Evolutionary conservation across 75 land plant species (phyloP), one percentile per base, ranked within the genome.

Genomic region (Sequoiadendron giganteum): DNA sequence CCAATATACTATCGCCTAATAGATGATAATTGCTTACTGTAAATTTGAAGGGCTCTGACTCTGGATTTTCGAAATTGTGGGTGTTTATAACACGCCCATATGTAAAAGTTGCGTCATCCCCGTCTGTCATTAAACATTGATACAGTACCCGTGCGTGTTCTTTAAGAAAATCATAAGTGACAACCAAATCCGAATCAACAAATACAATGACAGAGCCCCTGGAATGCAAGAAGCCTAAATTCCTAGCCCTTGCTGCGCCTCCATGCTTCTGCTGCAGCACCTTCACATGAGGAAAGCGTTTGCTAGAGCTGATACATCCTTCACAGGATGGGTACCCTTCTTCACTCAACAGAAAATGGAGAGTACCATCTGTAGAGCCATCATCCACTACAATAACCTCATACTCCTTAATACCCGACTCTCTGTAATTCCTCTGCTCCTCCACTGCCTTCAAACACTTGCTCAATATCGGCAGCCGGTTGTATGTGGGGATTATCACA

Each of bases 61-160:
- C 18, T 21, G 90, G 90, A 36, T 89, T 83, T 32, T 90, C 86
- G 85, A 90, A 90, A 84, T 90, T 90, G 47, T 85, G 43, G 61
- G 90, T 90, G 88, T 90, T 90, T 25, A 90, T 76, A 72, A 90
- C 90, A 45, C 90, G 89, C 15, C 90, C 90, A 52, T 90, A 90
- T 10, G 90, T 90, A 76, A 90, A 90, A 83, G 86, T 79, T 39
- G 56, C 36, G 43, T 84, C 90, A 88, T 90, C 90, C 9, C 90
- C 90, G 88, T 84, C 54, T 65, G 73, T 72, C 18, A 47, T 16
- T 21, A 49, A 84, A 21, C 78, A 89, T 58, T 90, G 68, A 16
- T 42, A 84, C 25, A 90, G 56, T 72, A 78, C 86, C 55, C 85
- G n/a, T 9, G 86, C 90, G 61, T 90, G 90, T 15, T 79, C 90